Evolutionary conservation across 331 rosid genomes (phyloP).

Genomic region (Malus hybrid): DNA sequence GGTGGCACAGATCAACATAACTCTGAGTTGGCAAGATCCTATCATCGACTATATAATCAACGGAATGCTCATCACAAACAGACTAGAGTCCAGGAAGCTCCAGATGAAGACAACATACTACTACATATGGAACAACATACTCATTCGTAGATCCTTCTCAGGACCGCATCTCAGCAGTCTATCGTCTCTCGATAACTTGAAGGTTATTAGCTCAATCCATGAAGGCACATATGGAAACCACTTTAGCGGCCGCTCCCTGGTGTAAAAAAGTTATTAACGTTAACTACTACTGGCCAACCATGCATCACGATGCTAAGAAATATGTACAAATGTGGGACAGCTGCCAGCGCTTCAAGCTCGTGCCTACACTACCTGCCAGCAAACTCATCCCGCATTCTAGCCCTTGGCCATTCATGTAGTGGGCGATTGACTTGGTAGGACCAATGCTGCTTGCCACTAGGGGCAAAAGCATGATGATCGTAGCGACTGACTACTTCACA

Average conservation of each 20-base stretch:
- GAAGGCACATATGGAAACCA: too few species aligned
- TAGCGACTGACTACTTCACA: too few species aligned
- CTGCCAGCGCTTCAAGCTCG: rapidly evolving
- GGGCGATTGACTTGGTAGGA: too few species aligned
- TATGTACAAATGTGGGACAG: rapidly evolving
- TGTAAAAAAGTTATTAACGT: rapidly evolving
- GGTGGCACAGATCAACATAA: rapidly evolving
- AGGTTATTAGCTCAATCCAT: too few species aligned
- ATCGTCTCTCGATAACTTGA: rapidly evolving
- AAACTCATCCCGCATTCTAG: rapidly evolving
- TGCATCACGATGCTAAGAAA: rapidly evolving
- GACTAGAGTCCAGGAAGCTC: too few species aligned
- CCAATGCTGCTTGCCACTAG: rapidly evolving
- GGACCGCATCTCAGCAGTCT: rapidly evolving
- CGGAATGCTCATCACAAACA: rapidly evolving
- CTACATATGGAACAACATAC: rapidly evolving
- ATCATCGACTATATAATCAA: too few species aligned
- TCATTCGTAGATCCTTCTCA: too few species aligned
- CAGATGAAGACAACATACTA: too few species aligned
- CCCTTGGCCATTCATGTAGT: too few species aligned
- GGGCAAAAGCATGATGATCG: rapidly evolving
- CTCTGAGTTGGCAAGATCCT: rapidly evolving
- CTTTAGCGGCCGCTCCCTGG: rapidly evolving
- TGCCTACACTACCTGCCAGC: rapidly evolving
- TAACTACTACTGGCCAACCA: too few species aligned